Conservation (phyloP, 2,329 filamentous ascomycete species). For the Tolypocladium sp. region DNA sequence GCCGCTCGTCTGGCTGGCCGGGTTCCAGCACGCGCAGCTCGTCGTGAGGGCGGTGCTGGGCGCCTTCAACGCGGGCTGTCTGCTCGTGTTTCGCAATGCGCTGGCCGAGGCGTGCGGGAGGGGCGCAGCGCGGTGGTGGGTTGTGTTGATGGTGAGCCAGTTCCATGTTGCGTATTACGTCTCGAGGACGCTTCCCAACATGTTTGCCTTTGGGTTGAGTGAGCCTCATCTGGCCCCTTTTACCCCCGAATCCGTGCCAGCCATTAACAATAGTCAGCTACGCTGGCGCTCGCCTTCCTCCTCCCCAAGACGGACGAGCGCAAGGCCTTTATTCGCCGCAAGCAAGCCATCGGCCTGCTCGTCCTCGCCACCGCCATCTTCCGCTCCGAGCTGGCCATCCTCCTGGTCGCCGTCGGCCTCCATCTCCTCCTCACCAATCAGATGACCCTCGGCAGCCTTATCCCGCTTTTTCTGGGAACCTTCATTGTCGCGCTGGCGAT, state of each 20-base stretch:
- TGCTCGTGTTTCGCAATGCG: slow-evolving; percentile 56
- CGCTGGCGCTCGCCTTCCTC: slow-evolving; percentile 47
- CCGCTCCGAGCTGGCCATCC: slow-evolving; percentile 77
- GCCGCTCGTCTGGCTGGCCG: slow-evolving; percentile 51
- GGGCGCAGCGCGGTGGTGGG: slow-evolving; percentile 67
- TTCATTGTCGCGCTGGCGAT: slow-evolving; percentile 56
- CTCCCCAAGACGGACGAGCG: slow-evolving; percentile 22
- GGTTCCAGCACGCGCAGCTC: slow-evolving; percentile 46
- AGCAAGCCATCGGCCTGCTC: slow-evolving; percentile 62
- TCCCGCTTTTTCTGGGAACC: slow-evolving; percentile 58
- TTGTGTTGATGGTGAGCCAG: slow-evolving; percentile 68
- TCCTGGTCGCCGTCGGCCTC: slow-evolving; percentile 60
- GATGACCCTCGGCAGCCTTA: slow-evolving; percentile 45
- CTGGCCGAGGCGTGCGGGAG: slow-evolving; percentile 61
- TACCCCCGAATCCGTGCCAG: neutral
- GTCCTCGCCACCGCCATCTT: slow-evolving; percentile 78
- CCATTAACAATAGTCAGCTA: slow-evolving; percentile 37
- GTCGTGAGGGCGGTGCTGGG: slow-evolving; percentile 71
- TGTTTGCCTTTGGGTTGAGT: slow-evolving; percentile 89
- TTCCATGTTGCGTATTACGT: slow-evolving; percentile 94
- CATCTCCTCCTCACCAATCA: slow-evolving; percentile 51
- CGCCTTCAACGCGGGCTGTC: slow-evolving; percentile 59
- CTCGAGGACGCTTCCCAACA: slow-evolving; percentile 85
- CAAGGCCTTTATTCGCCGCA: slow-evolving; percentile 34
- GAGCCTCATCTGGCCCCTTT: slow-evolving; percentile 24